Conservation (phyloP, 345 rosid species). For the Rhodamnia rubescens region DNA sequence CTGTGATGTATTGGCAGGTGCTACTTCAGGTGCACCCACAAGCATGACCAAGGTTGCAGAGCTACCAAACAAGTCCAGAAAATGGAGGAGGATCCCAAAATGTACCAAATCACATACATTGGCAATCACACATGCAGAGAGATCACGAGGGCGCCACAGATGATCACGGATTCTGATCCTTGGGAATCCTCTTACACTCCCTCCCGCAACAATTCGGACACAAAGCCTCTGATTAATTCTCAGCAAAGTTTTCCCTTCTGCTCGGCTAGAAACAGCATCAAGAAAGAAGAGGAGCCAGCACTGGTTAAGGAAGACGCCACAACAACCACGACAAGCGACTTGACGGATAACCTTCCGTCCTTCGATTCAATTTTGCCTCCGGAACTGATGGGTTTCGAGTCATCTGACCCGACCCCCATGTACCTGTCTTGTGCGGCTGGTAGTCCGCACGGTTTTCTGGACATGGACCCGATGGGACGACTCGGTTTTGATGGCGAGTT, state of each 20-base stretch:
- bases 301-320: neutral
- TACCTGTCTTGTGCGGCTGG: neutral
- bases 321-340: neutral
- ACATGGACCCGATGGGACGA: neutral
- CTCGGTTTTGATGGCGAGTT: neutral
- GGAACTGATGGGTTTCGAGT: neutral
- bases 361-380: neutral
- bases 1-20: slow-evolving; percentile 29
- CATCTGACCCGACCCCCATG: neutral
- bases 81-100: slow-evolving; percentile 25
- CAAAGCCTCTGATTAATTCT: neutral
- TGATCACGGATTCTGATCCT: slow-evolving; percentile 8
- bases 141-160: slow-evolving; percentile 1
- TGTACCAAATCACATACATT: slow-evolving; percentile 44
- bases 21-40: slow-evolving; percentile 76
- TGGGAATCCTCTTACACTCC: neutral
- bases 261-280: neutral
- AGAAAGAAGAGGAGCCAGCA: neutral
- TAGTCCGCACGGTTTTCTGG: neutral
- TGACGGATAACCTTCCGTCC: neutral
- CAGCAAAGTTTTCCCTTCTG: neutral
- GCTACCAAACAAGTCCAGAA: slow-evolving; percentile 84
- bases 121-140: slow-evolving; percentile 56
- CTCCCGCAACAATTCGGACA: neutral
- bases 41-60: slow-evolving; percentile 50